Conservation (phyloP, 495 filamentous ascomycete species). For the Aspergillus cavernicola region DNA sequence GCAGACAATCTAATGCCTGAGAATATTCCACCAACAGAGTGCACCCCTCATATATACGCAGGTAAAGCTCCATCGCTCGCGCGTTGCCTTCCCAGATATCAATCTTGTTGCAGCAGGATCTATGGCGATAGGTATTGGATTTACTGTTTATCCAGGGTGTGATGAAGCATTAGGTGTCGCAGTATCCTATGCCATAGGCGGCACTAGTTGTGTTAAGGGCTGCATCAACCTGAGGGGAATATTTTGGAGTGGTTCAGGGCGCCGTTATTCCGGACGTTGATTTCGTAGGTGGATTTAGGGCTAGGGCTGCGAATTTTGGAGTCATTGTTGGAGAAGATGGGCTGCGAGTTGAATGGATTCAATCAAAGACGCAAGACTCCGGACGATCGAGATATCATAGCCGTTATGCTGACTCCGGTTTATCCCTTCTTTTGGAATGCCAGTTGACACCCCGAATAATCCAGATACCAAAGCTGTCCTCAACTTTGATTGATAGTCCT, state of each 20-base stretch:
- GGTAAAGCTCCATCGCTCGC: constrained; percentile 52
- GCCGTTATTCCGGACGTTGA: constrained; percentile 65
- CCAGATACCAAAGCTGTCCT: too few relatives aligned
- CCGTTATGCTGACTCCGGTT: too few relatives aligned
- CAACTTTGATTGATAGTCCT: too few relatives aligned
- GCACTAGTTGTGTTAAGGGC: constrained; percentile 58
- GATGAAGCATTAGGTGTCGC: constrained; percentile 62
- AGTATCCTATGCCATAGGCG: constrained; percentile 66
- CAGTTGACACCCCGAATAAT: too few relatives aligned
- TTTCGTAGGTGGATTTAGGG: constrained; percentile 62
- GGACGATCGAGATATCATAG: too few relatives aligned
- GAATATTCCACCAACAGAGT: too few relatives aligned
- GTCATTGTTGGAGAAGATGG: too few relatives aligned
- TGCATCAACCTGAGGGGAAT: constrained; percentile 51
- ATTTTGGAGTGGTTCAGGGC: constrained; percentile 67
- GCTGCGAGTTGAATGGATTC: too few relatives aligned
- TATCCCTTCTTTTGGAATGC: too few relatives aligned
- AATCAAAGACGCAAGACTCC: too few relatives aligned
- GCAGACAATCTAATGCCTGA: constrained; percentile 43
- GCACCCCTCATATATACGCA: too few relatives aligned
- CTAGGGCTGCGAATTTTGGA: too few relatives aligned
- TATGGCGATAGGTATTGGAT: constrained; percentile 45
- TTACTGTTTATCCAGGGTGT: constrained; percentile 56
- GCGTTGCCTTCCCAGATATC: constrained; percentile 64
- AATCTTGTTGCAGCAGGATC: constrained; percentile 60